Conservation (phyloP, 306 rosid species). For the Spatholobus suberectus region DNA sequence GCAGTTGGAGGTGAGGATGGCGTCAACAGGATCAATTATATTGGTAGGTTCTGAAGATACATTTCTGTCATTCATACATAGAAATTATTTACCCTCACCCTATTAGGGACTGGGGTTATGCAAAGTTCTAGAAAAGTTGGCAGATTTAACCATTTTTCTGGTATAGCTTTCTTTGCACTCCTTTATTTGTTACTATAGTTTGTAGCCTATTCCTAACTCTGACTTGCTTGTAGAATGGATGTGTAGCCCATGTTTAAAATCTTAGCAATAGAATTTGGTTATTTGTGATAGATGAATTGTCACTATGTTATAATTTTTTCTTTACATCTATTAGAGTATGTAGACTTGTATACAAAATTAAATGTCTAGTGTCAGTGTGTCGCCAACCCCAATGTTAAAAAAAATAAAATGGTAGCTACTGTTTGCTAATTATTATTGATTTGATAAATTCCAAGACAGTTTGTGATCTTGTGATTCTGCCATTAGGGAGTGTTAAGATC, state of each 20-base stretch:
- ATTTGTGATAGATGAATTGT: background rate
- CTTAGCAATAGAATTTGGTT: conserved; percentile 8
- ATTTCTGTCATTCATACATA: conserved; percentile 9
- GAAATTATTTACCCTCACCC: conserved; percentile 21
- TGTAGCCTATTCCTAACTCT: background rate
- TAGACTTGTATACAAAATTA: too few relatives aligned
- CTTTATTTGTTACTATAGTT: background rate
- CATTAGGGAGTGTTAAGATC: too few relatives aligned
- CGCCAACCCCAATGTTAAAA: too few relatives aligned
- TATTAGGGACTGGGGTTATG: conserved; percentile 37
- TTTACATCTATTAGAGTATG: background rate
- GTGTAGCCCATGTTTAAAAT: conserved; percentile 8
- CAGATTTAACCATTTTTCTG: conserved; percentile 37
- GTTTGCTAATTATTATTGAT: too few relatives aligned
- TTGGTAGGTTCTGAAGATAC: conserved; percentile 29
- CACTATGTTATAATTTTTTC: background rate
- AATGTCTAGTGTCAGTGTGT: background rate
- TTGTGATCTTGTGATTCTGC: too few relatives aligned
- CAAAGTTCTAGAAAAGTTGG: conserved; percentile 37
- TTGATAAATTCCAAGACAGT: too few relatives aligned
- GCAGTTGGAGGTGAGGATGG: conserved; percentile 56
- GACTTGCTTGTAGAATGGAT: conserved; percentile 14
- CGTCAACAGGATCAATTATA: conserved; percentile 14
- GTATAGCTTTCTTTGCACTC: conserved; percentile 23
- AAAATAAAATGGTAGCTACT: too few relatives aligned